Evolutionary conservation across 805 yeast genomes (phyloP), one percentile per base, ranked within the genome.

Genomic region (Wickerhamiella parazyma): DNA sequence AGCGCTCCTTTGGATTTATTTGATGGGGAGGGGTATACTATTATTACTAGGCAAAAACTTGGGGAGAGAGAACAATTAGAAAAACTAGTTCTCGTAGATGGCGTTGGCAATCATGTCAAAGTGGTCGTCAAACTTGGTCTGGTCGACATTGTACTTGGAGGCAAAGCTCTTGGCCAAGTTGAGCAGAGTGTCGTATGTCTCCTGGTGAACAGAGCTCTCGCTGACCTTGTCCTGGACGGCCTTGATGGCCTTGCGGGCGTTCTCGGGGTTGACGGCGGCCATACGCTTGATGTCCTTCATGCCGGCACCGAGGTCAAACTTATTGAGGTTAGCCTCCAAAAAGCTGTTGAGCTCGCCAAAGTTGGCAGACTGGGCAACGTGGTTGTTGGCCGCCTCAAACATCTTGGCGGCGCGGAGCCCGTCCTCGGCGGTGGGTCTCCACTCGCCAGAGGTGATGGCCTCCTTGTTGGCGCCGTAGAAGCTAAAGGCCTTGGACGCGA

Each of bases 271-370:
- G 17, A 39, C 14, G 29, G 20, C 20, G 19, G 25, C 42, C 21
- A 39, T 12, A 14, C 22, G 16, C 26, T 39, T 34, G 26, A 39
- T n/a, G 33, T 39, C 42, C 24, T 18, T 12, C 36, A 39, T 28
- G n/a, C 25, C 42, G 18, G 42, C 42, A 20, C 36, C 42, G 17
- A 39, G 35, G 33, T 39, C 42, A 39, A 39, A 39, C 20, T 31
- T 39, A 16, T 16, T 6, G 12, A 39, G 12, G 42, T 39, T 34
- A 19, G 33, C 16, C 29, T 26, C n/a, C 18, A 39, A 16, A 19
- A 29, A 39, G 21, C 14, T 4, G 21, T 31, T 31, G 35, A 39
- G 33, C 11, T 25, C 18, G 31, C 11, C 16, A 21, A 28, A 31
- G 36, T 16, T 26, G 28, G 42, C 29, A n/a, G 21, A 16, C 29